Evolutionary conservation across 2,329 filamentous ascomycete genomes (phyloP), one percentile per base, ranked within the genome.

Genomic region (Aspergillus melleus): DNA sequence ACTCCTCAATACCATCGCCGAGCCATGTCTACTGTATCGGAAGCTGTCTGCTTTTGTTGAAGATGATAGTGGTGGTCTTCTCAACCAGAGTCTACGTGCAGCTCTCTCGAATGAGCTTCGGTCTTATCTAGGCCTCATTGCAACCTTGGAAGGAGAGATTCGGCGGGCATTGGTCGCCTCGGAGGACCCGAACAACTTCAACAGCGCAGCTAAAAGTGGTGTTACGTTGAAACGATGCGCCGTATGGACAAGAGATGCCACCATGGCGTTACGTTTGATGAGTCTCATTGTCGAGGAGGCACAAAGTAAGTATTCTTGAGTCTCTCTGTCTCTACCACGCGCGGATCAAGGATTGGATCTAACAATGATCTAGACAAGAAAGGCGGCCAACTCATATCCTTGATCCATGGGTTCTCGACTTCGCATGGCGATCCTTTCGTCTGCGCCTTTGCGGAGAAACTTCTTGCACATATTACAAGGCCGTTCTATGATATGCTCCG

Each of bases 401-500:
- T 98, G 52, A 96, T 99, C 55, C 95, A 99, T 77, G 88, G 87
- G 47, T 96, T 97, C 74, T 95, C 94, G 0, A 90, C 92, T 4
- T 95, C 92, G 0, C 92, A 99, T 68, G 95, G 95, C 49, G 95
- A 99, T 67, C 95, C 95, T 0, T 93, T 97, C 65, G 95, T 99
- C 26, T 90, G 90, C 63, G 89, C 89, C 0, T 98, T 98, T 78
- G 95, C 95, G 0, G 94, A 98, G 75, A 87, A 94, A 24, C 82
- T 99, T 29, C 83, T 99, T 6, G 84, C 85, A 6, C 91, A 94
- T 69, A 90, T 99, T 56, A 97, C 95, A 1, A 85, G 90, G 16
- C 96, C 96, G 0, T 99, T 99, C 73, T 99, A 99, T 74, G 91
- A 96, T 69, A 97, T 99, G 80, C 82, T 99, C 56, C 88, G 92